A percentile compares a stretch with the other conserved stretches of the same genome.
Conservation (phyloP, 163 green algal genomes). For the Scenedesmus sp. region DNA sequence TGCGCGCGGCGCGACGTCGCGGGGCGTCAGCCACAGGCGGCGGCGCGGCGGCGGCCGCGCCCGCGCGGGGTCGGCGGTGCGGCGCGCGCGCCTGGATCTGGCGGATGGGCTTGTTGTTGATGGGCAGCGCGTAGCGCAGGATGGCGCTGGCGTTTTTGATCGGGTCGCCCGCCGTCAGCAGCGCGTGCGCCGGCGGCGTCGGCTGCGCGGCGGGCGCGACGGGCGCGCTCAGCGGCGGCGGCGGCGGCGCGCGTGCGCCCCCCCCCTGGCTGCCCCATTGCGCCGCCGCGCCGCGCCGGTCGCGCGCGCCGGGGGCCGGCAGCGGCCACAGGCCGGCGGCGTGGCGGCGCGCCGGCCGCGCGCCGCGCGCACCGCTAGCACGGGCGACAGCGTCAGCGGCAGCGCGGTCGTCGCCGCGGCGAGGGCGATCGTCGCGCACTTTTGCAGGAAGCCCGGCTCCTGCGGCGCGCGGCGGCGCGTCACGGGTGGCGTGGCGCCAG, state of each 20-base stretch:
- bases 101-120: conserved; percentile 93
- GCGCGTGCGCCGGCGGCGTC: conserved; percentile 58
- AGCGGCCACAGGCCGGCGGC: background rate
- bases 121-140: conserved; percentile 93
- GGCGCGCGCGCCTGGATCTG: conserved; percentile 78
- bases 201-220: conserved; percentile 37
- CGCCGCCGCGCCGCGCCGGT: no score
- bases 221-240: background rate
- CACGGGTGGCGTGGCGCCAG: no score
- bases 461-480: no score
- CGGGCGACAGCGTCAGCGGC: conserved; percentile 27
- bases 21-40: background rate
- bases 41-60: background rate
- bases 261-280: background rate
- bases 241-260: no score
- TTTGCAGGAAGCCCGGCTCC: conserved; percentile 40
- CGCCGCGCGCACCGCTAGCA: conserved; percentile 25
- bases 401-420: conserved; percentile 36
- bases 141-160: conserved; percentile 94
- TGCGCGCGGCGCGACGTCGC: conserved; percentile 47
- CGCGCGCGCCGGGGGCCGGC: no score
- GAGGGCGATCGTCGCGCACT: conserved; percentile 35
- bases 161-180: conserved; percentile 71
- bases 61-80: background rate
- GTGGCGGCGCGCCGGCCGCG: no score